Base-by-base conservation (phyloP, 345 rosid genomes). In the Citrus sp. region DNA sequence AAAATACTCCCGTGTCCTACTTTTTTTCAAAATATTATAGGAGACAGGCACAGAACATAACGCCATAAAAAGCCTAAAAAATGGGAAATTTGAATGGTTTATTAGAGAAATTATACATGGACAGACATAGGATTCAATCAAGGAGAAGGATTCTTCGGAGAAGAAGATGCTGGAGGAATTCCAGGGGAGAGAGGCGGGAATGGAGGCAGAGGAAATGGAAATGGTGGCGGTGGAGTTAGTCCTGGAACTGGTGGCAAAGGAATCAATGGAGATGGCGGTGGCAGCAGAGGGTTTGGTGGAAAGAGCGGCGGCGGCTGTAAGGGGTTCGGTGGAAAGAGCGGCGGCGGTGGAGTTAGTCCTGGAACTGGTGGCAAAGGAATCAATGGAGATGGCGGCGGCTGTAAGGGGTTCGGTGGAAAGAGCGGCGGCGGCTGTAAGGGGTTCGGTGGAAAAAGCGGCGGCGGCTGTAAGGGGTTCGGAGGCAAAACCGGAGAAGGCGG, bases 151-250 rank as follows among this genome's bases (percentile, higher is more conserved):
- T 77, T 81, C 58, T 13, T 24, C 32, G 85, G 71, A 34, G 76
- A 76, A 74, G 88, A 34, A 35, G 87, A 58, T 63, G 88, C 85
- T 12, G 90, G 87, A 6, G 92, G 90, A 73, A 66, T 12, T 40
- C 87, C 88, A 3, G 86, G 87, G 77, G 84, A 75, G 72, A 60
- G 25, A 6, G 88, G 88, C 27, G 80, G 85, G 24, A 83, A 80
- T 3, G 84, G 83, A 1, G 82, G 84, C 70, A 80, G 46, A 12
- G 89, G 89, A 70, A 84, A 19, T 35, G 40, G 40, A 7, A 37
- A 7, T 37, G 40, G 2, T 37, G 40, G 9, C 4, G 9, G 40
- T 4, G 40, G 40, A 37, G 9, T 37, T 37, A 7, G 9, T 7
- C 42, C 42, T 38, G 42, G 42, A 38, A 38, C 42, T 38, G 42